Evolutionary conservation across 768 basidiomycete species (phyloP).

Genomic region (Pisolithus microcarpus): DNA sequence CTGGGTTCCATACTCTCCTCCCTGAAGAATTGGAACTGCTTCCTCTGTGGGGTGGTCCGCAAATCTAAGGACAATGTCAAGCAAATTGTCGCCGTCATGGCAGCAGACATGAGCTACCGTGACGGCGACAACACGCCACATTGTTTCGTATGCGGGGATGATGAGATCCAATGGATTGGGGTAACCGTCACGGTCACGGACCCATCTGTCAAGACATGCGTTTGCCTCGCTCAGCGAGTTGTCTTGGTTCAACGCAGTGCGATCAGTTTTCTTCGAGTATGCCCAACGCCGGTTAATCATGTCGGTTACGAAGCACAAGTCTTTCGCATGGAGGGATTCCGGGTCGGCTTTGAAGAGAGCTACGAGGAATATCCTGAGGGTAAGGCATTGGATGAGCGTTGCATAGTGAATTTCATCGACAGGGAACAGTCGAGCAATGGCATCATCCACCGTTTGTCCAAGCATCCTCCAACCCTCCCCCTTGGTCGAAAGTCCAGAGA

Average conservation of each 20-base stretch:
- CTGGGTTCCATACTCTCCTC: conserved; percentile 16
- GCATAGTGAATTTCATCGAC: conserved; percentile 22
- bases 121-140: conserved; percentile 57
- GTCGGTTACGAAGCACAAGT: conserved; percentile 33
- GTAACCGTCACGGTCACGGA: conserved; percentile 25
- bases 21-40: conserved; percentile 11
- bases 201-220: conserved; percentile 25
- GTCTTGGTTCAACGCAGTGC: conserved; percentile 9
- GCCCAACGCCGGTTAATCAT: conserved; percentile 32
- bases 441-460: conserved; percentile 8
- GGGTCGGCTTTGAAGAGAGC: conserved; percentile 31
- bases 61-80: conserved; percentile 19
- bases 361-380: conserved; percentile 37
- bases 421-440: conserved; percentile 11
- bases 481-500: conserved; percentile 6
- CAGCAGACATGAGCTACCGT: conserved; percentile 28
- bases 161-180: conserved; percentile 43
- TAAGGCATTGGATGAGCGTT: conserved; percentile 36
- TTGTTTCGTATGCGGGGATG: conserved; percentile 55
- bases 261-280: conserved; percentile 16
- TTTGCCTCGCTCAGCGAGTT: conserved; percentile 29
- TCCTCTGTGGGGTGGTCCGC: conserved; percentile 18
- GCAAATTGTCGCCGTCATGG: conserved; percentile 15
- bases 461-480: conserved; percentile 11
- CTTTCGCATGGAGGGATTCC: conserved; percentile 23